Percentiles rank a stretch among this genome's conserved stretches.
These are phyloP conservation scores for Blastobotrys ciferrii DNA, from an alignment of 1,139 yeast species.

Conservation along the genomic window DNA sequence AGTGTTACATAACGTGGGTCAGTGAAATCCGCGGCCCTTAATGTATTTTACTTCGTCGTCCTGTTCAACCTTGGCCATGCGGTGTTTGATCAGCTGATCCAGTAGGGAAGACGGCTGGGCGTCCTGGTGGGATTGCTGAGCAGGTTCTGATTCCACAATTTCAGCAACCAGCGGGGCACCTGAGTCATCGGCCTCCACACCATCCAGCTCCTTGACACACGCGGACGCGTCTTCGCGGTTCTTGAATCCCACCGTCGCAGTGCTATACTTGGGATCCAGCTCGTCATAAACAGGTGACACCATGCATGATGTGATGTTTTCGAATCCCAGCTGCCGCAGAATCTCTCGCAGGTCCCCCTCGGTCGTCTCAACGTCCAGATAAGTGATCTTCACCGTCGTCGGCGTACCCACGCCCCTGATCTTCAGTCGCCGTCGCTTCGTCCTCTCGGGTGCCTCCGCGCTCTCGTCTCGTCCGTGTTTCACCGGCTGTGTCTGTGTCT, in stretches of 20 bases:
- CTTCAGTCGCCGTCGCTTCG: slow-evolving; percentile 11
- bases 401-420: slow-evolving; percentile 22
- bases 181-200: slow-evolving; percentile 18
- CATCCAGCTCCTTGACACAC: slow-evolving; percentile 17
- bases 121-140: background rate
- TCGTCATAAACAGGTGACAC: slow-evolving; percentile 17
- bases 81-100: background rate
- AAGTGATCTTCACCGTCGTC: slow-evolving; percentile 17
- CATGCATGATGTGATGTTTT: slow-evolving; percentile 8
- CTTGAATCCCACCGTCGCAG: slow-evolving; percentile 16
- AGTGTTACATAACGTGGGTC: background rate
- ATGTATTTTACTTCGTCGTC: slow-evolving; percentile 10
- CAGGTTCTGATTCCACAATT: slow-evolving; percentile 9
- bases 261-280: slow-evolving; percentile 11
- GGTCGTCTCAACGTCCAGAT: slow-evolving; percentile 18
- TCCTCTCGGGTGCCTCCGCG: background rate
- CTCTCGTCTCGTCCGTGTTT: background rate
- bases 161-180: slow-evolving; percentile 18
- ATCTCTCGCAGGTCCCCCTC: slow-evolving; percentile 18
- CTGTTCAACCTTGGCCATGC: background rate
- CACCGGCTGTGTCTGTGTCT: background rate
- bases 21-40: slow-evolving; percentile 17
- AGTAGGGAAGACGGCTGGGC: background rate
- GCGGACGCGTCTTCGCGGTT: slow-evolving; percentile 19
- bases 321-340: slow-evolving; percentile 14